Evolutionary conservation across 345 rosid species (phyloP).

Genomic region (Zanthoxylum bungeanum): DNA sequence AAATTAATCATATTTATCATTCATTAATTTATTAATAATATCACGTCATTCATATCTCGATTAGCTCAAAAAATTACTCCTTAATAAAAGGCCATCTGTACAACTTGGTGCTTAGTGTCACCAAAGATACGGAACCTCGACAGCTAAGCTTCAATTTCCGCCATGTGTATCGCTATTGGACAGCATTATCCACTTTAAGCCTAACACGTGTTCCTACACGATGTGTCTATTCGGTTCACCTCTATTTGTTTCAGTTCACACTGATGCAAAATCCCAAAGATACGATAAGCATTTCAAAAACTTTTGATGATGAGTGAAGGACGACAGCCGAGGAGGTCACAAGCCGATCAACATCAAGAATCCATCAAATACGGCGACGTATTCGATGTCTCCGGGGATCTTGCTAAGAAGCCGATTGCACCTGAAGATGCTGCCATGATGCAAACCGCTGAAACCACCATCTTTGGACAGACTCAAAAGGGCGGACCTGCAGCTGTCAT

Average conservation of each 20-base stretch:
- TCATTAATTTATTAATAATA: too few species aligned
- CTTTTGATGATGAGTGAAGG: conserved; percentile 39
- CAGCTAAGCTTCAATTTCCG: neutral
- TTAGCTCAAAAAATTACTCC: too few species aligned
- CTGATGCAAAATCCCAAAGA: neutral
- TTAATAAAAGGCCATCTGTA: neutral
- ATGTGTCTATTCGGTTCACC: neutral
- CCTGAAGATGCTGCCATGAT: conserved; percentile 37
- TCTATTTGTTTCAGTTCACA: neutral
- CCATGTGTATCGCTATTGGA: neutral
- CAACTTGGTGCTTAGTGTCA: neutral
- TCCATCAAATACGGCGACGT: conserved; percentile 32
- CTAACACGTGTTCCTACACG: neutral
- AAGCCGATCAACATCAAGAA: conserved; percentile 11
- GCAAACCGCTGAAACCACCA: conserved; percentile 32
- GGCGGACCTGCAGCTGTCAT: conserved; percentile 23
- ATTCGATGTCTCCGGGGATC: conserved; percentile 30
- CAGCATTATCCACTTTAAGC: neutral
- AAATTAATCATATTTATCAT: too few species aligned
- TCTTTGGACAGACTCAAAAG: conserved; percentile 25
- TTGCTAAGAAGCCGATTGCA: conserved; percentile 24
- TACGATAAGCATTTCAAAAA: neutral
- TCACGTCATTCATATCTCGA: too few species aligned
- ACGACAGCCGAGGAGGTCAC: conserved; percentile 27
- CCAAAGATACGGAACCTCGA: neutral